Base-by-base conservation (phyloP, 192 early-diverging fungal genomes). In the Entomortierella beljakovae region DNA sequence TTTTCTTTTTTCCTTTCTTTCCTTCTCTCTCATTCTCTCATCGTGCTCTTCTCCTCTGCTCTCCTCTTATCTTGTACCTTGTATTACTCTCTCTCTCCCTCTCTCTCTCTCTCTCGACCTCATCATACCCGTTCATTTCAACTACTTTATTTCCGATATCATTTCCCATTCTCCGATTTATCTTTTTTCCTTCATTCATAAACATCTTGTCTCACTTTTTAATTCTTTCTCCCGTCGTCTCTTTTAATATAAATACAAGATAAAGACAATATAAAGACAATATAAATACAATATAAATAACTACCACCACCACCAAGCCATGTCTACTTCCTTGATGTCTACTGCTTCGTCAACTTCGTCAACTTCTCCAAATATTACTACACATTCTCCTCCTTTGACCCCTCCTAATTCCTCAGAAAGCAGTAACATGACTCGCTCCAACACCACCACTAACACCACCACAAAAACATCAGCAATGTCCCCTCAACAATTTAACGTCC, bases 401-500 rank as follows among this genome's bases (percentile, higher is more conserved):
- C 52, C 64, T 11, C n/a, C 42, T 34, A 38, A 46, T 23, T 37
- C 32, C 40, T 23, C 50, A 48, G 2, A 64, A 15, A 53, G 1
- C 49, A 35, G 13, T 18, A 53, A 29, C 51, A 29, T 9, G 15
- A 53, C 25, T 7, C 9, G 28, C 51, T 8, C 9, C 51, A 8
- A 53, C 23, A 53, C 4, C 54, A 32, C 32, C 54, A 6, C 13
- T 32, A 33, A 5, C 54, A 57, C 3, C 31, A 6, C 42, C 1
- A 49, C 40, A 28, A 32, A 29, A 43, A 22, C 68, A 0, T 31
- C 54, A 32, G 22, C 29, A 23, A 22, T 26, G 20, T 25, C 33
- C 11, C 56, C 57, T 8, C 16, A 42, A 34, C 43, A 54, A 52
- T 79, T 79, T 34, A 76, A 87, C 61, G 74, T 88, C 37, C 64